A percentile compares a stretch with the other conserved stretches of the same genome.
Evolutionary conservation across 305 asterid genomes (phyloP).

Genomic region (Nicotiana rustica): DNA sequence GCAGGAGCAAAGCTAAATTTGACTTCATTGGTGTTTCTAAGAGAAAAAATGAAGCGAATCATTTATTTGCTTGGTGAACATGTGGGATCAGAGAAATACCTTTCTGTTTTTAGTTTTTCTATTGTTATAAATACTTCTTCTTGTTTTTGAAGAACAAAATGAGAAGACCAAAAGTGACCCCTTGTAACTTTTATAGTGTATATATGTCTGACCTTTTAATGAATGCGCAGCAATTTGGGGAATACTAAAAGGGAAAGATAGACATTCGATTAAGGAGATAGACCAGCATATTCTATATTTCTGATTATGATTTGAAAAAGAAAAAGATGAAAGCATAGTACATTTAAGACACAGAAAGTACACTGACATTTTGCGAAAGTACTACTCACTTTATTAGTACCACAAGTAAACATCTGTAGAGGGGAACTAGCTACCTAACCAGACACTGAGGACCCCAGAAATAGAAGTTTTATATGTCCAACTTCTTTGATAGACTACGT

Average conservation of each 20-base stretch:
- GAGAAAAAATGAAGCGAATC: neutral
- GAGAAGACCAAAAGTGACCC: conserved; percentile 1
- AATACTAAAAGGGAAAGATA: conserved; percentile 9
- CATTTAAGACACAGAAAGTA: conserved; percentile 5
- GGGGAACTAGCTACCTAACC: conserved; percentile 25
- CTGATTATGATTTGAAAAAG: neutral
- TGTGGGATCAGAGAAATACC: neutral
- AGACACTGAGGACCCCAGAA: neutral
- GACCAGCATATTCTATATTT: conserved; percentile 10
- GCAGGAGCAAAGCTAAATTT: neutral
- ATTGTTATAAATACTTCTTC: too few species aligned
- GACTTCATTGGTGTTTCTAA: neutral
- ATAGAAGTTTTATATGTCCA: conserved; percentile 1
- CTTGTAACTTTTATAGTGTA: neutral
- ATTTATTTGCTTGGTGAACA: conserved; percentile 27
- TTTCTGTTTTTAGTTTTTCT: neutral
- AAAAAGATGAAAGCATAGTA: neutral
- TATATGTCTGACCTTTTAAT: conserved; percentile 20
- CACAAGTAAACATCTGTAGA: conserved; percentile 7
- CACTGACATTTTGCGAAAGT: conserved; percentile 11
- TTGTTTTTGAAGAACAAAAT: neutral
- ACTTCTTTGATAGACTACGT: conserved; percentile 14
- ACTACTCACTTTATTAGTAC: conserved; percentile 13
- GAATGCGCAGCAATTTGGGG: neutral
- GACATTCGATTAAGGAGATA: neutral